Percentiles rank a stretch among this genome's conserved stretches.
phyloP scores from a whole-genome alignment of 139 green algal species.

The Eudorina sp. region DNA sequence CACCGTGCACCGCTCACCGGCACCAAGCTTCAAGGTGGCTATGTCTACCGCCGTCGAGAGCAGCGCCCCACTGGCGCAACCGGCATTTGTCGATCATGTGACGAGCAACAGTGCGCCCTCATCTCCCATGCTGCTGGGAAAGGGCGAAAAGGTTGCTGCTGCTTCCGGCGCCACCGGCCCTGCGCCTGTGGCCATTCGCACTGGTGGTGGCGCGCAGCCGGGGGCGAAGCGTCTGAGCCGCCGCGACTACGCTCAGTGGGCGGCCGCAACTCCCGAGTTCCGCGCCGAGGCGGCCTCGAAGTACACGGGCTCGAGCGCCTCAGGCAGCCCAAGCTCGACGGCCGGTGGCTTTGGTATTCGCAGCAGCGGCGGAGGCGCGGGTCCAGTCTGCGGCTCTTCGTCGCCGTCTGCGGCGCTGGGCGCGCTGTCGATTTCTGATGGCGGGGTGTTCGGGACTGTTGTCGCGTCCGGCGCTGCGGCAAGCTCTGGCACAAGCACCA shows the following conservation, averaged over 20 bases:
- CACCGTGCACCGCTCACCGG: background rate
- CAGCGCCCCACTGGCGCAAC: no score
- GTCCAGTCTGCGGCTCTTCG: background rate
- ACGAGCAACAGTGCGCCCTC: no score
- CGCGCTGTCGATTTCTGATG: background rate
- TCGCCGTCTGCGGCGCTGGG: background rate
- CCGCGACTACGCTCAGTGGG: constrained; percentile 71
- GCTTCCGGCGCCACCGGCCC: no score
- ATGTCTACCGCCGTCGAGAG: no score
- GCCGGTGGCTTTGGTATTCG: background rate
- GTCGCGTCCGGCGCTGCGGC: background rate
- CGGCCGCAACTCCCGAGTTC: constrained; percentile 64
- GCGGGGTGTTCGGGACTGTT: background rate
- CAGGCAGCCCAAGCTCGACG: background rate
- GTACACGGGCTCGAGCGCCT: background rate
- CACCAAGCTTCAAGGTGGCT: no score
- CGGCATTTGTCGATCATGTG: no score
- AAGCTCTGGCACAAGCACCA: no score
- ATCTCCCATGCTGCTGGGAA: no score
- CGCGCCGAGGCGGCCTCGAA: constrained; percentile 52
- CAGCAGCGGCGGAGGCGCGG: constrained; percentile 28
- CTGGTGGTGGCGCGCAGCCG: background rate
- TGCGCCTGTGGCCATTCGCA: no score
- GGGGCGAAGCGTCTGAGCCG: constrained; percentile 49
- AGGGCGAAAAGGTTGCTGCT: no score